A percentile compares a stretch with the other conserved stretches of the same genome.
Conservation (phyloP, 306 rosid genomes). For the Castanospermum australe region DNA sequence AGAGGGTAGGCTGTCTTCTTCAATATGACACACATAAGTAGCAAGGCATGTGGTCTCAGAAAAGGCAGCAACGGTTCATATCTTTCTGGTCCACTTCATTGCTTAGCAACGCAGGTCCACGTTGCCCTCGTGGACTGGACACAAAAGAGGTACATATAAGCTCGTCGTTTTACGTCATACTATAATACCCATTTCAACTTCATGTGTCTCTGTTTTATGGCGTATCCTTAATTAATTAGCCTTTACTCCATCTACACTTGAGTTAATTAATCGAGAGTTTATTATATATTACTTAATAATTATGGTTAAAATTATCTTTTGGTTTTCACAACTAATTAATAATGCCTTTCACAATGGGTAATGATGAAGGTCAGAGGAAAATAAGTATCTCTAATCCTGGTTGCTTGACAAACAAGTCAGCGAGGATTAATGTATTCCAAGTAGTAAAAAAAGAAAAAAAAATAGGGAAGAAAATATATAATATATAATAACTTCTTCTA, state of each 20-base stretch:
- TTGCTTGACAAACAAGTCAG: not conserved
- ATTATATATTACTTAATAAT: not conserved
- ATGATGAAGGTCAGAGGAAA: not conserved
- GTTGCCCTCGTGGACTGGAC: conserved; percentile 32
- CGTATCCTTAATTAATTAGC: not conserved
- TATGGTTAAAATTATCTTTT: not conserved
- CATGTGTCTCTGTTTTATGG: not conserved
- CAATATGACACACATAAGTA: conserved; percentile 34
- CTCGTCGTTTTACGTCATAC: not conserved
- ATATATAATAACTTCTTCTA: not conserved
- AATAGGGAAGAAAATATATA: not conserved
- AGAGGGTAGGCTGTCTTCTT: conserved; percentile 45
- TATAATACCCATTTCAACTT: not conserved
- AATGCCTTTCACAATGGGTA: not conserved
- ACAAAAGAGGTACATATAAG: not conserved
- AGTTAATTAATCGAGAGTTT: not conserved
- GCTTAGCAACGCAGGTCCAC: conserved; percentile 30
- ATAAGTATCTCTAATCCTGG: not conserved
- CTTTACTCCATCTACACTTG: not conserved
- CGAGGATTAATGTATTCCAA: not conserved
- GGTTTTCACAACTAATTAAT: not conserved
- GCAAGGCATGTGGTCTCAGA: conserved; percentile 60
- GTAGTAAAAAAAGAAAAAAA: not conserved
- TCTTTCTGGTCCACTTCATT: conserved; percentile 39
- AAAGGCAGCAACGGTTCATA: conserved; percentile 48